Evolutionary conservation across 2,329 filamentous ascomycete genomes (phyloP).

Genomic region (Mycosphaerelloides madeirae): DNA sequence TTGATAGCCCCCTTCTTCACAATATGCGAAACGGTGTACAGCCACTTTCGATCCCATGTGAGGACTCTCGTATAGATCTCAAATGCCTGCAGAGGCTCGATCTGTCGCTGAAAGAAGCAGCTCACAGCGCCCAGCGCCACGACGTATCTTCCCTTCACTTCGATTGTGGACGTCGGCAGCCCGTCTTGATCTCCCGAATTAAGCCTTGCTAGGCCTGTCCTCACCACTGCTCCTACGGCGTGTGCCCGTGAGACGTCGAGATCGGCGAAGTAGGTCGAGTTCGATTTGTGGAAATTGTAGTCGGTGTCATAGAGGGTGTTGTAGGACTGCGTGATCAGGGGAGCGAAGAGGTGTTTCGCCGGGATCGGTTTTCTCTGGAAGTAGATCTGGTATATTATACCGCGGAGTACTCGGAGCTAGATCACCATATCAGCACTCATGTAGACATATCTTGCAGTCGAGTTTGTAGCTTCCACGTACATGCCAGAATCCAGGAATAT

Average conservation of each 20-base stretch:
- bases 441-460: neutral
- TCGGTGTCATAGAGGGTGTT: conserved; percentile 74
- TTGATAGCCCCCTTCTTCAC: conserved; percentile 42
- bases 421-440: neutral
- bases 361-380: conserved; percentile 36
- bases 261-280: conserved; percentile 82
- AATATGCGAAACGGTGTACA: conserved; percentile 46
- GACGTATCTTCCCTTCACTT: conserved; percentile 29
- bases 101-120: conserved; percentile 46
- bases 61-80: conserved; percentile 47
- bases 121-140: conserved; percentile 46
- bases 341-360: conserved; percentile 65
- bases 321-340: conserved; percentile 62
- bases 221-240: conserved; percentile 57
- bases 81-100: conserved; percentile 41
- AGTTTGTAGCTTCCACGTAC: conserved; percentile 39
- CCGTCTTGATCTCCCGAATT: conserved; percentile 33
- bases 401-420: conserved; percentile 44
- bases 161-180: conserved; percentile 26
- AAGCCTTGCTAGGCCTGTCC: conserved; percentile 39
- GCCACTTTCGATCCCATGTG: conserved; percentile 49
- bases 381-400: conserved; percentile 46
- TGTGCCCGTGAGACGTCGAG: conserved; percentile 80
- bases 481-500: conserved; percentile 70
- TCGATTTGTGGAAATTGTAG: conserved; percentile 79